Percentiles rank a stretch among this genome's conserved stretches.
Evolutionary conservation across 768 basidiomycete genomes (phyloP).

Genomic region (Tylopilus subfusipes): DNA sequence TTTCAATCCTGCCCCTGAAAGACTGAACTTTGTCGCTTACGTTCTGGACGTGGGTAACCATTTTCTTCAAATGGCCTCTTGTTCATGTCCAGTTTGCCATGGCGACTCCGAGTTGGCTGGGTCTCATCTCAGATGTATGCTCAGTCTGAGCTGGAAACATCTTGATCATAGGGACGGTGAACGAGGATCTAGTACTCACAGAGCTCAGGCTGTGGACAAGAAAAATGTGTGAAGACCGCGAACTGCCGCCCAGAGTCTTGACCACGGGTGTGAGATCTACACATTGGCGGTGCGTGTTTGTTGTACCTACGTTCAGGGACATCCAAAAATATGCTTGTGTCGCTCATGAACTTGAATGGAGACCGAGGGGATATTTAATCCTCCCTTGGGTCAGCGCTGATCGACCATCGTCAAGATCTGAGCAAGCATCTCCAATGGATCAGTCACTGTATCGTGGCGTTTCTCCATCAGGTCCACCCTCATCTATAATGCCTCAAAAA

Average conservation of each 20-base stretch:
- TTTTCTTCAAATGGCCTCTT: too few relatives aligned
- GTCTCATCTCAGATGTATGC: too few relatives aligned
- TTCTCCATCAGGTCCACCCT: not conserved
- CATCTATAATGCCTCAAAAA: not conserved
- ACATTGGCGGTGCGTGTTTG: conserved; percentile 1
- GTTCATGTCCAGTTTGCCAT: too few relatives aligned
- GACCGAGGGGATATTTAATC: conserved; percentile 8
- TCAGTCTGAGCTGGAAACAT: too few relatives aligned
- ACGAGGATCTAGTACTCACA: too few relatives aligned
- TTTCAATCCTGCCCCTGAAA: too few relatives aligned
- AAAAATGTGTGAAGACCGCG: too few relatives aligned
- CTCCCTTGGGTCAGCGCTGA: not conserved
- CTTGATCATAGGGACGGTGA: too few relatives aligned
- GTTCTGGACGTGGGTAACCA: too few relatives aligned
- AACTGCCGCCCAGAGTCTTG: not conserved
- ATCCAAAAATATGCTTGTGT: not conserved
- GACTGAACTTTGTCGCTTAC: too few relatives aligned
- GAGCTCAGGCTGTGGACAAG: too few relatives aligned
- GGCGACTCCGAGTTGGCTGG: too few relatives aligned
- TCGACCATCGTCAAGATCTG: not conserved
- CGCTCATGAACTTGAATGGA: not conserved
- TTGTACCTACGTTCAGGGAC: not conserved
- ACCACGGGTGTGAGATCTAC: not conserved
- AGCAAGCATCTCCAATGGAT: not conserved
- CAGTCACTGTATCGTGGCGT: not conserved